These are phyloP conservation scores for Torrubiellomyces zombiae DNA, from an alignment of 2,329 filamentous ascomycete species.

Conservation along the genomic window DNA sequence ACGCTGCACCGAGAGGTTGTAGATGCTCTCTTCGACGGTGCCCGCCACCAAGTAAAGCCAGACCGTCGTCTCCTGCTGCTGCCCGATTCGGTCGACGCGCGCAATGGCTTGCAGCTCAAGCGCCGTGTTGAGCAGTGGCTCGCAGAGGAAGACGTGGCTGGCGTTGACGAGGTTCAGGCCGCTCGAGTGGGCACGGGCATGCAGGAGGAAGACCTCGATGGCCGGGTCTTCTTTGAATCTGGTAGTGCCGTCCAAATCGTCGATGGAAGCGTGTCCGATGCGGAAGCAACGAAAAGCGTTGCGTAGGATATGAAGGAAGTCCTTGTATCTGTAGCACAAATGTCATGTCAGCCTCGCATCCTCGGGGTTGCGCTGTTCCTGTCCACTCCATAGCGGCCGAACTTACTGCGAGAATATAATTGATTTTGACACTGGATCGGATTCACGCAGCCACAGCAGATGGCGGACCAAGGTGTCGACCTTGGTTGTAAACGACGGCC, in stretches of 20 bases:
- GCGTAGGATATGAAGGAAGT: slow-evolving; percentile 60
- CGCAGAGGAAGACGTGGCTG: slow-evolving; percentile 85
- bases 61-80: slow-evolving; percentile 73
- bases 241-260: slow-evolving; percentile 49
- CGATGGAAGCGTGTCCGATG: slow-evolving; percentile 59
- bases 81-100: slow-evolving; percentile 86
- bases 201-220: slow-evolving; percentile 72
- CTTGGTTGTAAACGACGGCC: slow-evolving; percentile 71
- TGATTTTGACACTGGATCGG: slow-evolving; percentile 75
- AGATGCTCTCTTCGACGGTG: slow-evolving; percentile 84
- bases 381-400: background rate
- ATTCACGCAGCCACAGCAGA: slow-evolving; percentile 66
- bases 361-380: too few relatives aligned
- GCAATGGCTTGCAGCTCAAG: slow-evolving; percentile 91
- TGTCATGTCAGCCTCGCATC: too few relatives aligned
- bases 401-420: slow-evolving; percentile 76
- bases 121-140: slow-evolving; percentile 83
- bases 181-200: slow-evolving; percentile 74
- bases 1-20: slow-evolving; percentile 66
- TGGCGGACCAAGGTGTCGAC: slow-evolving; percentile 72
- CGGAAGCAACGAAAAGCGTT: slow-evolving; percentile 53
- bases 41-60: slow-evolving; percentile 90
- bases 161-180: slow-evolving; percentile 87
- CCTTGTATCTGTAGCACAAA: slow-evolving; percentile 45
- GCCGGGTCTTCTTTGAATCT: slow-evolving; percentile 60